Base-by-base conservation (phyloP, 106 monocot genomes). In the Chionographis japonica region DNA sequence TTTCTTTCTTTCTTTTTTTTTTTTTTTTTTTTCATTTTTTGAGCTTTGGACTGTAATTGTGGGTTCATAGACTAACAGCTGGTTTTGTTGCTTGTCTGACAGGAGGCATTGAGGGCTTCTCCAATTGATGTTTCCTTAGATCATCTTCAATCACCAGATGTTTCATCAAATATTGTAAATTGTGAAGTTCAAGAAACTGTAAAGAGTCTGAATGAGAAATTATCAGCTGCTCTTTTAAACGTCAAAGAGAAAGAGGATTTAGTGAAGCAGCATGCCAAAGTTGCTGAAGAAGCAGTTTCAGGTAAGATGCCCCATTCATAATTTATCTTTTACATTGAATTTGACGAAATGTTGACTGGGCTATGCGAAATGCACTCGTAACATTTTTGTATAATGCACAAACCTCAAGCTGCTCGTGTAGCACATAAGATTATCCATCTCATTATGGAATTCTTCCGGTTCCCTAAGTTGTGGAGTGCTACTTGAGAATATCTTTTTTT, bases 261-360 rank as follows among this genome's bases (percentile, higher is more conserved):
- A 63, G 80, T 88, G 37, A 88, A 84, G 53, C 88, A 91, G 63
- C 88, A 94, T 54, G 71, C 81, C 27, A 94, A 81, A 79, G 90
- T 94, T 60, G 83, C 90, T 40, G 94, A 94, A 81, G 94, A 94
- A 70, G 94, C 94, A 66, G 88, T 94, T 75, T 68, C 83, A 58
- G 91, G 90, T 94, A 38, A 75, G 56, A 40, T 54, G 40, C 20
- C 16, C 14, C 37, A 67, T 43, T 62, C 39, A 37, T 54, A 12
- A 35, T n/a, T 37, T 36, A 6, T 5, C 9, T 10, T 46, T 5
- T 46, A 6, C 46, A 46, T 6, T 46, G 46, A 46, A 46, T 46
- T 46, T 46, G 46, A 46, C 5, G 46, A 46, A 46, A 46, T 46
- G 46, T 46, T 46, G 5, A 10, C 9, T 27, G 27, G 9, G 46